Base-by-base conservation (phyloP, 768 basidiomycete genomes). In the Mycena vitilis region DNA sequence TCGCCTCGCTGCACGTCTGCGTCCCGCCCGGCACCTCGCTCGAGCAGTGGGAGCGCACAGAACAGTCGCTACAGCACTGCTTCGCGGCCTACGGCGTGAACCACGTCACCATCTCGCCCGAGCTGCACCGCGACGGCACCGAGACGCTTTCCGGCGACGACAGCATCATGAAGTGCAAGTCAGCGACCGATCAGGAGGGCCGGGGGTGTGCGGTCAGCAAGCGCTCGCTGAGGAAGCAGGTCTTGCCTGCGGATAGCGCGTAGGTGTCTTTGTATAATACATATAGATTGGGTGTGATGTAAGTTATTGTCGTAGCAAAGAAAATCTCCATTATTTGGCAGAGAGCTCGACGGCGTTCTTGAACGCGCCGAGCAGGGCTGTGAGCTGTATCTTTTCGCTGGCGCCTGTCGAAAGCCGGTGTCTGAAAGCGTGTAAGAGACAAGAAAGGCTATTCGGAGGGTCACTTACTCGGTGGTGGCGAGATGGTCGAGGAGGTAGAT, bases 321-420 rank as follows among this genome's bases (percentile, higher is more conserved):
- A 9, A 53, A 13, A 13, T 36, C 6, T 49, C 73, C 66, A 60
- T 37, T 71, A 73, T 64, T 86, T 89, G 20, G 86, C 81, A 34
- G 90, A 86, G 54, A 95, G 75, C 75, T 97, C 95, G 9, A 98
- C 93, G 0, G 94, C 89, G 69, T 94, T 92, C 79, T 99, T 99
- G 84, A 98, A 97, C 7, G 93, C 93, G 5, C 93, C 96, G 5
- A 99, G 82, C 68, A 99, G 79, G 0, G 95, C 95, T 9, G 95
- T 95, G 59, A 99, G 77, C 76, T 99, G 98, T 60, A 99, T 89
- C 75, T 95, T 98, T 79, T 99, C 98, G 71, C 83, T 96, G 1
- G 93, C 96, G 0, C 98, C 98, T 0, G 96, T 91, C 1, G 96
- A 95, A 10, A 99, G 80, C 52, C 97, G 89, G 78, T 98, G 91